Conservation (phyloP, 2,329 filamentous ascomycete species). For the Cladophialophora yegresii region DNA sequence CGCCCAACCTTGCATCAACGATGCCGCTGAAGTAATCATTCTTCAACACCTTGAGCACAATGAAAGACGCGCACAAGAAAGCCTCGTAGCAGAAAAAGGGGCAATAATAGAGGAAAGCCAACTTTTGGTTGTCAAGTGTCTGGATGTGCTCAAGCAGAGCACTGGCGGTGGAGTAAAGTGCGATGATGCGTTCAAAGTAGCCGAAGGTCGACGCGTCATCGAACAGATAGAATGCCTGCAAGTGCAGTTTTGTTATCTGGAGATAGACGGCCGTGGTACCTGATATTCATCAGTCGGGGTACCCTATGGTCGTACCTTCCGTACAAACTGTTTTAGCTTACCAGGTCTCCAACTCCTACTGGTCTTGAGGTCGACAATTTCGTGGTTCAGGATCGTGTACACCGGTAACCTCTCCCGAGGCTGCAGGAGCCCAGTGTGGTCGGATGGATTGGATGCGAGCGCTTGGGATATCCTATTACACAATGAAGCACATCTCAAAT, state of each 20-base stretch:
- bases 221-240: constrained; percentile 36
- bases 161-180: constrained; percentile 29
- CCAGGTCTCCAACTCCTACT: constrained; percentile 2
- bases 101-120: constrained; percentile 12
- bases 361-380: constrained; percentile 12
- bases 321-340: background rate
- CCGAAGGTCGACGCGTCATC: constrained; percentile 28
- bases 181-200: constrained; percentile 28
- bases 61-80: constrained; percentile 59
- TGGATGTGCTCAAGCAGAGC: constrained; percentile 23
- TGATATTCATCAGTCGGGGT: background rate
- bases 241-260: constrained; percentile 32
- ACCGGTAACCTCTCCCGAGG: constrained; percentile 17
- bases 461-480: constrained; percentile 11
- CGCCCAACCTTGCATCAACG: constrained; percentile 46
- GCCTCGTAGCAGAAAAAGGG: constrained; percentile 20
- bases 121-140: constrained; percentile 5
- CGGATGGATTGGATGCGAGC: background rate
- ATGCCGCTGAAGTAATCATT: constrained; percentile 64
- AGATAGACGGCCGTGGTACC: constrained; percentile 22
- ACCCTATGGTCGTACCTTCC: background rate
- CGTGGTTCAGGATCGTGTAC: constrained; percentile 17
- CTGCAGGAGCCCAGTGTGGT: background rate
- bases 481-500: constrained; percentile 10
- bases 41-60: constrained; percentile 61